phyloP scores from a whole-genome alignment of 495 filamentous ascomycete species.

The Tuber melanosporum region DNA sequence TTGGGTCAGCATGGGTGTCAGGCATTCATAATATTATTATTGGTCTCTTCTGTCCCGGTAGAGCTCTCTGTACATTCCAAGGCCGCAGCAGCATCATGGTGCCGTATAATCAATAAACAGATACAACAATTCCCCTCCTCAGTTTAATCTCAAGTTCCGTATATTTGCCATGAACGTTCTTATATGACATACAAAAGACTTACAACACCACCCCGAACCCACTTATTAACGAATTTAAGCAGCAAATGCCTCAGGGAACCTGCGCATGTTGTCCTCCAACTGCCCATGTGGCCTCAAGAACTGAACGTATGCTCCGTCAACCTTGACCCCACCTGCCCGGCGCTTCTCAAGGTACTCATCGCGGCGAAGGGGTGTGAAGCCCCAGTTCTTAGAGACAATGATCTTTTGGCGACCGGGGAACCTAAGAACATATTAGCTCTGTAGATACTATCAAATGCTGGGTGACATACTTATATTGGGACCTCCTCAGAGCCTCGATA shows the following conservation, averaged over 20 bases:
- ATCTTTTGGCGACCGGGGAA: slow-evolving; percentile 99
- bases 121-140: background rate
- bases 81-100: background rate
- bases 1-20: background rate
- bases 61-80: background rate
- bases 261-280: slow-evolving; percentile 76
- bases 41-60: background rate
- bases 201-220: slow-evolving; percentile 10
- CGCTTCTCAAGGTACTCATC: slow-evolving; percentile 94
- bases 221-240: slow-evolving; percentile 13
- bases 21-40: background rate
- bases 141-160: background rate
- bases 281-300: slow-evolving; percentile 88
- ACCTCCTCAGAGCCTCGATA: slow-evolving; percentile 96
- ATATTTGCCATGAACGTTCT: background rate
- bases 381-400: slow-evolving; percentile 99
- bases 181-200: slow-evolving; percentile 10
- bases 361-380: slow-evolving; percentile 94
- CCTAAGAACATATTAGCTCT: slow-evolving; percentile 21
- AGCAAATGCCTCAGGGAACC: slow-evolving; percentile 87
- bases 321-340: slow-evolving; percentile 77
- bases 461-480: slow-evolving; percentile 81
- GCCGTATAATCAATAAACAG: background rate
- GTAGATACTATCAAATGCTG: background rate
- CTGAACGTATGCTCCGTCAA: slow-evolving; percentile 98